These are phyloP conservation scores for Eremothecium gossypii DNA, from an alignment of 1,139 yeast genomes.

Conservation along the genomic window DNA sequence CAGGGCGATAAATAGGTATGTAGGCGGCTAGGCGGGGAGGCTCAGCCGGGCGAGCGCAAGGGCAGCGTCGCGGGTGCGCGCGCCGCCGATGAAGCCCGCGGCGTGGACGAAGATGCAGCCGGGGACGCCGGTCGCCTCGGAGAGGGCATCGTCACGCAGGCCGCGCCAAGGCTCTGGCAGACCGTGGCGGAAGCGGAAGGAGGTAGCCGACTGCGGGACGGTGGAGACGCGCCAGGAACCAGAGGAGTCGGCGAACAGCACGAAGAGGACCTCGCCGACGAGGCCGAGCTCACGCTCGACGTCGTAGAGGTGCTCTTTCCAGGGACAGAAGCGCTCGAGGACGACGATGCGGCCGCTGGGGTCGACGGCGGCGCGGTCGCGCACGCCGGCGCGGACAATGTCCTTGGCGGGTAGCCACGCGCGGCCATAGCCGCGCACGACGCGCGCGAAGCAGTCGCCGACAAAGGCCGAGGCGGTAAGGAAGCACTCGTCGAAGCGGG, in stretches of 20 bases:
- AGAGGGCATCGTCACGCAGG: conserved; percentile 73
- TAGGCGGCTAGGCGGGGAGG: background rate
- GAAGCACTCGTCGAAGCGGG: conserved; percentile 58
- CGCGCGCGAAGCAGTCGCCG: conserved; percentile 68
- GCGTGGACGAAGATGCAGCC: conserved; percentile 93
- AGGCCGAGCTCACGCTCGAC: conserved; percentile 54
- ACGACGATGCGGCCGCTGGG: conserved; percentile 57
- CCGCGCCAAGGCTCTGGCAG: conserved; percentile 93
- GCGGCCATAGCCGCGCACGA: conserved; percentile 64
- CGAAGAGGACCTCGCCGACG: conserved; percentile 59
- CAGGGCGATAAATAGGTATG: no score
- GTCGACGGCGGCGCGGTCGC: conserved; percentile 44
- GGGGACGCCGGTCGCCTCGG: conserved; percentile 62
- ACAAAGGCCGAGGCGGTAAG: conserved; percentile 65
- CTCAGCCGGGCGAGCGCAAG: conserved; percentile 62
- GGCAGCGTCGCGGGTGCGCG: conserved; percentile 70
- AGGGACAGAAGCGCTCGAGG: conserved; percentile 69
- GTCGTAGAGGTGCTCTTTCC: conserved; percentile 86
- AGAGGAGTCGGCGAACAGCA: conserved; percentile 66
- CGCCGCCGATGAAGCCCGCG: conserved; percentile 96
- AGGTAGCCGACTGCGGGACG: conserved; percentile 62
- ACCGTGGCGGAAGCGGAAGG: conserved; percentile 79
- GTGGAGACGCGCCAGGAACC: conserved; percentile 85
- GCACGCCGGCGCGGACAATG: conserved; percentile 63
- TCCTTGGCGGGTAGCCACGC: conserved; percentile 90